Conservation (phyloP, 1,139 yeast species). For the Suhomyces taliae region DNA sequence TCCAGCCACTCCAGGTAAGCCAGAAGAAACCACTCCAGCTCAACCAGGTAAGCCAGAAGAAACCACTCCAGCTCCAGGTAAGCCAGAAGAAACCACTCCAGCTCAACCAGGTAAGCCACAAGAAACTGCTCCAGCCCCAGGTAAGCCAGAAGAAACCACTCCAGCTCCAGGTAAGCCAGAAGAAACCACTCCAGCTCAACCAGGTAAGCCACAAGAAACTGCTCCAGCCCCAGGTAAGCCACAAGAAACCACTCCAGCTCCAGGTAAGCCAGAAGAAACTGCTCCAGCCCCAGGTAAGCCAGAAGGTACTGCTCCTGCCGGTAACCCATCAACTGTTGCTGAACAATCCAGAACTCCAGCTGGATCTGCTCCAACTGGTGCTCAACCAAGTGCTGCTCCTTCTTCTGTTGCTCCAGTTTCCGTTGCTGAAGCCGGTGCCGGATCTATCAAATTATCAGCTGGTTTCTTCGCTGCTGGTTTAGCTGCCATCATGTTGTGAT, state of each 20-base stretch:
- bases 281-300: neutral
- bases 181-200: neutral
- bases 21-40: neutral
- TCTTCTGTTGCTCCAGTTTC: constrained; percentile 5
- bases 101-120: neutral
- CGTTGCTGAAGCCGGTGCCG: constrained; percentile 9
- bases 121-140: neutral
- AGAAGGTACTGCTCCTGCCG: neutral
- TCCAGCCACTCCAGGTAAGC: neutral
- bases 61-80: constrained; percentile 1
- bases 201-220: neutral
- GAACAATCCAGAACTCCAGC: constrained; percentile 3
- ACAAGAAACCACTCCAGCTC: neutral
- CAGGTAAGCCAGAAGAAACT: neutral
- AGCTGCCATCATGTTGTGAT: constrained; percentile 12
- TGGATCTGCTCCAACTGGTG: constrained; percentile 2
- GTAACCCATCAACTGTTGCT: neutral
- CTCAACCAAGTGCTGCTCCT: constrained; percentile 1
- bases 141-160: neutral
- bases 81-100: neutral
- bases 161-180: neutral
- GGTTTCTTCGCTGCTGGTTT: constrained; percentile 12
- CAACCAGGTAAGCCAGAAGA: neutral
- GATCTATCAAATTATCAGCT: constrained; percentile 7
- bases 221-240: neutral